These are phyloP conservation scores for Ceriops zippeliana DNA, from an alignment of 345 rosid genomes.

Conservation along the genomic window DNA sequence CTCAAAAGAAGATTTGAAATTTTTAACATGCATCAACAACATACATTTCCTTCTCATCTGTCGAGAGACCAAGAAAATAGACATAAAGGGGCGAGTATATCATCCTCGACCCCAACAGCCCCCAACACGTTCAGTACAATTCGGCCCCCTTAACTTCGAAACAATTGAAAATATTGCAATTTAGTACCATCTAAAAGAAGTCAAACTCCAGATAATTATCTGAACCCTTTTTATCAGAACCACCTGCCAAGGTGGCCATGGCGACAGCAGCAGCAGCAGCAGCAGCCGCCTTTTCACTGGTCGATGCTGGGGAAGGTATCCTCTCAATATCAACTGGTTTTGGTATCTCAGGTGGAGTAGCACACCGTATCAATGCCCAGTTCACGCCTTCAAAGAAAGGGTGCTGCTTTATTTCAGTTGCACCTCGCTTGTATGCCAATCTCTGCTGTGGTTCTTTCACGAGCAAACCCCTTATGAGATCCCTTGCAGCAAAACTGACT, in stretches of 20 bases:
- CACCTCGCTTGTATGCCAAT: slow-evolving; percentile 78
- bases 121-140: slow-evolving; percentile 30
- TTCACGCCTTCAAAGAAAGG: slow-evolving; percentile 89
- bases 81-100: slow-evolving; percentile 8
- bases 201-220: slow-evolving; percentile 85
- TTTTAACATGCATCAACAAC: slow-evolving; percentile 23
- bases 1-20: slow-evolving; percentile 7
- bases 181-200: slow-evolving; percentile 58
- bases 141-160: slow-evolving; percentile 36
- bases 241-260: not conserved
- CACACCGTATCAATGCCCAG: slow-evolving; percentile 87
- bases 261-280: slow-evolving; percentile 11
- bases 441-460: slow-evolving; percentile 86
- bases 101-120: slow-evolving; percentile 32
- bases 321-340: slow-evolving; percentile 64
- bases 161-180: slow-evolving; percentile 23
- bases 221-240: slow-evolving; percentile 56
- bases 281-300: slow-evolving; percentile 44
- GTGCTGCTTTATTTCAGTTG: slow-evolving; percentile 91
- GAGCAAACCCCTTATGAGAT: slow-evolving; percentile 69
- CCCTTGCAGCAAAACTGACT: slow-evolving; percentile 81
- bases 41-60: slow-evolving; percentile 44
- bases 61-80: slow-evolving; percentile 1
- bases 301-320: slow-evolving; percentile 37
- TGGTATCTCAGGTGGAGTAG: slow-evolving; percentile 82